Conservation (phyloP, 2,329 filamentous ascomycete species). For the Verticillium longisporum region DNA sequence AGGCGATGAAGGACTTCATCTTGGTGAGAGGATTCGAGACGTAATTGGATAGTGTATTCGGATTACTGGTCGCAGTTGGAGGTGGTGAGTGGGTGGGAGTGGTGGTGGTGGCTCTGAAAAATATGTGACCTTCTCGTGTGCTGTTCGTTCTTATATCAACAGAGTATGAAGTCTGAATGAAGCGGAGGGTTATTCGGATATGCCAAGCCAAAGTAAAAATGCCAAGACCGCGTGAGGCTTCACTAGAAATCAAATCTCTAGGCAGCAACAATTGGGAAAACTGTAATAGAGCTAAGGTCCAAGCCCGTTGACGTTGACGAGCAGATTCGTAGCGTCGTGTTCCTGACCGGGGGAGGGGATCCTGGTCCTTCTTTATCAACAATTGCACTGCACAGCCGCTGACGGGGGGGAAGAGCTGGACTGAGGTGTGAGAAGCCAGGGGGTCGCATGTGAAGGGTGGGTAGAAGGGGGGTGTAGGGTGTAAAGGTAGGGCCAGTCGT, state of each 20-base stretch:
- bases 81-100: not conserved
- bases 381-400: not conserved
- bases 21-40: not conserved
- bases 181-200: too few species aligned
- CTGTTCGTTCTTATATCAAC: not conserved
- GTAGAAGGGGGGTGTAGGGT: too few species aligned
- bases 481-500: not conserved
- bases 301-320: not conserved
- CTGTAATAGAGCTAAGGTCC: not conserved
- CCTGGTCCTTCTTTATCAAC: not conserved
- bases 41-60: not conserved
- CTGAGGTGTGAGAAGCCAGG: not conserved
- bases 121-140: too few species aligned
- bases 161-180: not conserved
- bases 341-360: not conserved
- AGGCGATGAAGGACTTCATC: constrained; percentile 8
- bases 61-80: not conserved
- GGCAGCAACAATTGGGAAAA: not conserved
- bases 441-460: not conserved
- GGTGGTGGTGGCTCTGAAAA: not conserved
- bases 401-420: not conserved
- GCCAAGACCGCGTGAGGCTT: not conserved
- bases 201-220: not conserved
- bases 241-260: not conserved
- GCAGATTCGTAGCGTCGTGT: not conserved